Conservation (phyloP, 345 rosid species). For the Noccaea bulbosa region DNA sequence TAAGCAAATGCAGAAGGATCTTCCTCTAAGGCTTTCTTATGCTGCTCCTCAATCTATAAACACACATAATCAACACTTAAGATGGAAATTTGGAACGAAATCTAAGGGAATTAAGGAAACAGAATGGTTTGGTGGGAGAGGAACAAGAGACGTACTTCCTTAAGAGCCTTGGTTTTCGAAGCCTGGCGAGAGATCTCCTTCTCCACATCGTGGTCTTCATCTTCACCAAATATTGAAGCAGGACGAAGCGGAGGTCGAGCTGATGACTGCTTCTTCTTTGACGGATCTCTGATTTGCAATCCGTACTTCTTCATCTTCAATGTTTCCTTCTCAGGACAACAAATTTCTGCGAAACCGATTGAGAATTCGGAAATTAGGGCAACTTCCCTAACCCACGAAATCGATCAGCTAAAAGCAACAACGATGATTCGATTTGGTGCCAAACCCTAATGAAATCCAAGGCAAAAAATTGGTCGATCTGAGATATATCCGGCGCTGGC, state of each 20-base stretch:
- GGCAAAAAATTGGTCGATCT: neutral
- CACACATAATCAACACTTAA: neutral
- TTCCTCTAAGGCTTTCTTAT: constrained; percentile 80
- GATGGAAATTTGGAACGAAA: neutral
- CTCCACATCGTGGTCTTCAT: constrained; percentile 72
- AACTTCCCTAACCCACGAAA: neutral
- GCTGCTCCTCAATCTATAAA: constrained; percentile 82
- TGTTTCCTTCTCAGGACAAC: neutral
- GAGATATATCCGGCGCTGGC: neutral
- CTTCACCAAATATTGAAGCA: constrained; percentile 59
- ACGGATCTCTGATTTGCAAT: constrained; percentile 73
- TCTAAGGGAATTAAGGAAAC: neutral
- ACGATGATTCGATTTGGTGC: neutral
- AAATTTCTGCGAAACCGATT: neutral
- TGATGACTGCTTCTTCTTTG: constrained; percentile 60
- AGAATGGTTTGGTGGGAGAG: neutral
- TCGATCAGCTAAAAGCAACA: neutral
- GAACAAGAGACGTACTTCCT: constrained; percentile 52
- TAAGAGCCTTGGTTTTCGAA: constrained; percentile 69
- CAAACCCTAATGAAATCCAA: neutral
- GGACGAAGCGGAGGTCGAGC: constrained; percentile 59
- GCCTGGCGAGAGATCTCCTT: constrained; percentile 79
- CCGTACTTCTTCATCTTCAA: constrained; percentile 82
- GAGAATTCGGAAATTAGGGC: neutral
- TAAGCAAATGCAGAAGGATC: constrained; percentile 83